These are phyloP conservation scores for Anthracocystis panici-leucophaei DNA, from an alignment of 1,284 basidiomycete genomes.

Conservation along the genomic window DNA sequence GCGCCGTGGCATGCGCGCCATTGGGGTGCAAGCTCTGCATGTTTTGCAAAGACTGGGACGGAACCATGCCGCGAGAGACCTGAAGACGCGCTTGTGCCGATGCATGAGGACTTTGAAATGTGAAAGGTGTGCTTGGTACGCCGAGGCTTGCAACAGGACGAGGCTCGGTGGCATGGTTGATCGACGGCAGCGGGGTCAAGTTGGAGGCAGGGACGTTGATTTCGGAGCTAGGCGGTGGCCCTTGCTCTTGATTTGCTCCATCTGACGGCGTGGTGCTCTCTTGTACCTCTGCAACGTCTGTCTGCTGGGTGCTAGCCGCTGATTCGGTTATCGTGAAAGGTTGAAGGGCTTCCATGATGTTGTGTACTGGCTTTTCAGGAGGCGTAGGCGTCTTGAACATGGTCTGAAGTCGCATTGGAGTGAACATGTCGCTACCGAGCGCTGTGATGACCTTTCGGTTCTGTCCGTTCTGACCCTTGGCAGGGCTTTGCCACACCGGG, in stretches of 20 bases:
- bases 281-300: not conserved
- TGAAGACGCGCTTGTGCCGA: slow-evolving; percentile 11
- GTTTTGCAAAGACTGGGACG: slow-evolving; percentile 45
- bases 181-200: not conserved
- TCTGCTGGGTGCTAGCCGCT: not conserved
- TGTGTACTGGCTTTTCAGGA: slow-evolving; percentile 29
- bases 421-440: slow-evolving; percentile 66
- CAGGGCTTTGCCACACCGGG: slow-evolving; percentile 61
- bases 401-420: slow-evolving; percentile 62
- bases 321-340: slow-evolving; percentile 19
- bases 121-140: slow-evolving; percentile 35
- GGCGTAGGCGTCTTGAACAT: slow-evolving; percentile 64
- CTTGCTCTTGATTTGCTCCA: not conserved
- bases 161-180: not conserved
- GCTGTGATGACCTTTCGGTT: slow-evolving; percentile 34
- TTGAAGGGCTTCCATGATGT: slow-evolving; percentile 24
- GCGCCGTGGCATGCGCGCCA: slow-evolving; percentile 20
- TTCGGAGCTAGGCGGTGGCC: not conserved
- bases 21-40: slow-evolving; percentile 35
- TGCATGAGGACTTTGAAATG: slow-evolving; percentile 28
- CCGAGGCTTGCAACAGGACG: not conserved
- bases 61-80: slow-evolving; percentile 24
- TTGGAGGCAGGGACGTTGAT: not conserved
- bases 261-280: not conserved
- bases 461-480: slow-evolving; percentile 30